Evolutionary conservation across 2,329 filamentous ascomycete species (phyloP).

Genomic region (Grosmannia serpens): DNA sequence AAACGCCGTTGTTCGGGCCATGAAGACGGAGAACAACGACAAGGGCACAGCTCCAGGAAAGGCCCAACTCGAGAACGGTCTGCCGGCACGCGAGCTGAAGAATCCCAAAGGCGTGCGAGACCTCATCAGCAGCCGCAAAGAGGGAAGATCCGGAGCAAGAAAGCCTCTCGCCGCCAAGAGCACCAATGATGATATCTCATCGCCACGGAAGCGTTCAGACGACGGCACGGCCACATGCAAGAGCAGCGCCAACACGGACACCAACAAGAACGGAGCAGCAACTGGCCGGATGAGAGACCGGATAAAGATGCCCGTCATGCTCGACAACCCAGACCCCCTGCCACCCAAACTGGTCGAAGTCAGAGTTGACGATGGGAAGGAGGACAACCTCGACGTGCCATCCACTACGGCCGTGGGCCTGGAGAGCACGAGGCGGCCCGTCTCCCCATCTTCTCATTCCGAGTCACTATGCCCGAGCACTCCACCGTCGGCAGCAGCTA

Average conservation of each 20-base stretch:
- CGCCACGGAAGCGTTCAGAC: conserved; percentile 39
- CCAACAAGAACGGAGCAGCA: conserved; percentile 6
- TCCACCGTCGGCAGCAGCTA: conserved; percentile 1
- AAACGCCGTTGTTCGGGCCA: conserved; percentile 23
- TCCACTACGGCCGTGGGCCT: conserved; percentile 5
- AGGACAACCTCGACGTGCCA: conserved; percentile 17
- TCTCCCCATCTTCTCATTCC: background rate
- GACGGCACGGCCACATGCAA: conserved; percentile 9
- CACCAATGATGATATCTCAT: conserved; percentile 46
- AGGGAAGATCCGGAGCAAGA: conserved; percentile 22
- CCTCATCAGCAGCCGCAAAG: conserved; percentile 28
- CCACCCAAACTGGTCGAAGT: background rate
- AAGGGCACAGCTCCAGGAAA: conserved; percentile 15
- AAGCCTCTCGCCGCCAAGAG: conserved; percentile 45
- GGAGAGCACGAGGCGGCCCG: background rate
- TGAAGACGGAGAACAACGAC: conserved; percentile 18
- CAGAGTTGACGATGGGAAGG: background rate
- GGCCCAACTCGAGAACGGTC: conserved; percentile 9
- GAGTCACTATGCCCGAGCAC: conserved; percentile 7
- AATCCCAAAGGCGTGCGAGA: conserved; percentile 35
- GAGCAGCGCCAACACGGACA: background rate
- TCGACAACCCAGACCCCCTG: conserved; percentile 19
- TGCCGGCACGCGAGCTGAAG: conserved; percentile 15
- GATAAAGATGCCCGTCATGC: conserved; percentile 14
- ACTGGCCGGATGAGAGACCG: conserved; percentile 6